phyloP scores from a whole-genome alignment of 1,284 basidiomycete genomes.

The Ceratobasidium sp. region DNA sequence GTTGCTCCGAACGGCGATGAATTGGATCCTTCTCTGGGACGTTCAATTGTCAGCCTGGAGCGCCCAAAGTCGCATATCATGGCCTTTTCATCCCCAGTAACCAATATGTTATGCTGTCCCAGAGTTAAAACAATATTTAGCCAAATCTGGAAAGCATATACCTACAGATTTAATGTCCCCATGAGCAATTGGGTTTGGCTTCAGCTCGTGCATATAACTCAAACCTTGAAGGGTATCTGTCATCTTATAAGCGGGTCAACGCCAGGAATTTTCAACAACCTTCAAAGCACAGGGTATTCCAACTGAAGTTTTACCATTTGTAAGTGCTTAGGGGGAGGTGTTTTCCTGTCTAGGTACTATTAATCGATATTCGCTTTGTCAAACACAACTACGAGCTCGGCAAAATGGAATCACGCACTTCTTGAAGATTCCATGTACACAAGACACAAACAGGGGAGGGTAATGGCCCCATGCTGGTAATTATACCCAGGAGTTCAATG shows the following conservation, averaged over 20 bases:
- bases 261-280: neutral
- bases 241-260: neutral
- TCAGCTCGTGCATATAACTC: conserved; percentile 16
- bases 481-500: conserved; percentile 8
- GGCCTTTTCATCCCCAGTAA: conserved; percentile 11
- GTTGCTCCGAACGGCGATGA: conserved; percentile 28
- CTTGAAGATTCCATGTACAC: conserved; percentile 27
- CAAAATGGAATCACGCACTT: conserved; percentile 4
- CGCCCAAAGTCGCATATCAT: conserved; percentile 35
- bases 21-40: neutral
- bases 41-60: neutral
- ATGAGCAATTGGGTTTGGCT: conserved; percentile 15
- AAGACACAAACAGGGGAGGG: neutral
- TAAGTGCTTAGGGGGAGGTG: conserved; percentile 23
- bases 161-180: conserved; percentile 29
- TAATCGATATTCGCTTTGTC: neutral
- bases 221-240: conserved; percentile 20
- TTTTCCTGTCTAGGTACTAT: conserved; percentile 25
- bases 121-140: neutral
- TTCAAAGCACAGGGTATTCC: neutral
- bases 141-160: neutral
- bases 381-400: neutral
- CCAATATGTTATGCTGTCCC: conserved; percentile 6
- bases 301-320: conserved; percentile 9
- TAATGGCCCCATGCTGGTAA: neutral